Percentiles rank a stretch among this genome's conserved stretches.
These are phyloP conservation scores for Chaetomium olivaceum DNA, from an alignment of 2,329 filamentous ascomycete species.

Conservation along the genomic window DNA sequence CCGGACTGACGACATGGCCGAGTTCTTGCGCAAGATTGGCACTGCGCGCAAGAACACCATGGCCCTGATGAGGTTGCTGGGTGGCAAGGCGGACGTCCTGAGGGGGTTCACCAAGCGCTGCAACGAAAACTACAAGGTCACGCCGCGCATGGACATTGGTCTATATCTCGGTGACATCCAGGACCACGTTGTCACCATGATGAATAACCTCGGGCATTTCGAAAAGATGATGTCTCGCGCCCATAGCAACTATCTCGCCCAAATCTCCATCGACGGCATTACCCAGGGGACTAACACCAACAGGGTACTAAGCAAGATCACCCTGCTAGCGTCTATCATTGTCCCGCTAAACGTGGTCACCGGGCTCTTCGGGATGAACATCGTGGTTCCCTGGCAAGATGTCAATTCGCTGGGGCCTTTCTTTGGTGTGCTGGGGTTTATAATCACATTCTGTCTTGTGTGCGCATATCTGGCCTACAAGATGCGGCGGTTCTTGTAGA, in stretches of 20 bases:
- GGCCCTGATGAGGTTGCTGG: slow-evolving; percentile 86
- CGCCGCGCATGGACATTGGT: slow-evolving; percentile 92
- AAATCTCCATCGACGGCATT: slow-evolving; percentile 89
- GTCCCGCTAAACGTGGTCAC: slow-evolving; percentile 93
- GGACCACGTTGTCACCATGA: slow-evolving; percentile 99
- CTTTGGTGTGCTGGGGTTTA: slow-evolving; percentile 51
- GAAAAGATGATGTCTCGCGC: slow-evolving; percentile 95
- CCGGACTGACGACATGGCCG: slow-evolving; percentile 83
- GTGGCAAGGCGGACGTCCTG: slow-evolving; percentile 97
- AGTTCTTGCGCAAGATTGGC: slow-evolving; percentile 85
- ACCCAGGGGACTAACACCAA: slow-evolving; percentile 86
- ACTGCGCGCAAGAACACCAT: slow-evolving; percentile 92
- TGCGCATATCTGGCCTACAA: slow-evolving; percentile 49
- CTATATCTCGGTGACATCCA: slow-evolving; percentile 97
- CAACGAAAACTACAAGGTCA: slow-evolving; percentile 95
- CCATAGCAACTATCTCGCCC: slow-evolving; percentile 94
- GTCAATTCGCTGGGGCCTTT: slow-evolving; percentile 57
- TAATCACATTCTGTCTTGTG: slow-evolving; percentile 54
- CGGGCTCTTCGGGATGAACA: slow-evolving; percentile 86
- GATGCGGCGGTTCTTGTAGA: slow-evolving; percentile 3
- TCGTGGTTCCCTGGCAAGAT: slow-evolving; percentile 64
- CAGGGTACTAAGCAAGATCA: slow-evolving; percentile 90
- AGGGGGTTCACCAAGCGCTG: slow-evolving; percentile 97
- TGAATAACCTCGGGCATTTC: slow-evolving; percentile 91
- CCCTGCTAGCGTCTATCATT: slow-evolving; percentile 89